Evolutionary conservation across 2,329 filamentous ascomycete genomes (phyloP).

Genomic region (Cyphellophora europaea): DNA sequence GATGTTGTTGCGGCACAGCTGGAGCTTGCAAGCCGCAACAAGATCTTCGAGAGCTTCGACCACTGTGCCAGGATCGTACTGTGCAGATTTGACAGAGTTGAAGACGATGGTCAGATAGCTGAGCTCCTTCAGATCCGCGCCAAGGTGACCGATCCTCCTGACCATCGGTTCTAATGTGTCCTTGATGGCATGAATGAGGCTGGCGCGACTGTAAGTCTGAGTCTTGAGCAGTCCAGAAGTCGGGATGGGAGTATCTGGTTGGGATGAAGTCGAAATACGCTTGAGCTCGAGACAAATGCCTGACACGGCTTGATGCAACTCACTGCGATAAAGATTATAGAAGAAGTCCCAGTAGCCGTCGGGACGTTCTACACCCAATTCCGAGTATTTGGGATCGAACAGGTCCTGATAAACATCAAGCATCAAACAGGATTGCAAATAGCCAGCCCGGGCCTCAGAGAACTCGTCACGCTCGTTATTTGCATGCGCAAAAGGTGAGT

Average conservation of each 20-base stretch:
- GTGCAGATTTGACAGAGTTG: constrained; percentile 6
- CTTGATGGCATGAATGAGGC: constrained; percentile 11
- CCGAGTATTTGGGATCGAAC: constrained; percentile 23
- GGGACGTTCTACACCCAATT: constrained; percentile 19
- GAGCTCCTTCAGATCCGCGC: constrained; percentile 14
- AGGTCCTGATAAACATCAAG: constrained; percentile 23
- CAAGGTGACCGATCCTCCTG: constrained; percentile 10
- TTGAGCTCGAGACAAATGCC: constrained; percentile 16
- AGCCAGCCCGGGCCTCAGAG: constrained; percentile 16
- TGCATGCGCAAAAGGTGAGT: constrained; percentile 18
- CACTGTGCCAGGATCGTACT: not conserved
- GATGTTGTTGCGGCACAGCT: not conserved
- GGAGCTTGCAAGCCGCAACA: constrained; percentile 1
- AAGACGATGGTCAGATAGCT: constrained; percentile 15
- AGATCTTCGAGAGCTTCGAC: not conserved
- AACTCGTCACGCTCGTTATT: constrained; percentile 11
- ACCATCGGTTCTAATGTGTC: constrained; percentile 15
- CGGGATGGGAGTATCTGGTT: not conserved
- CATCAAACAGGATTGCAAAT: constrained; percentile 21
- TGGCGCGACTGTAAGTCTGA: constrained; percentile 8
- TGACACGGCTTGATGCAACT: constrained; percentile 11
- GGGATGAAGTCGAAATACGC: constrained; percentile 4
- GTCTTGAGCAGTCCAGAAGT: not conserved
- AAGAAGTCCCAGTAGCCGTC: constrained; percentile 19
- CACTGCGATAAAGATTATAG: constrained; percentile 14